These are phyloP conservation scores for Monosporascus sp. DNA, from an alignment of 2,329 filamentous ascomycete species.

Conservation along the genomic window DNA sequence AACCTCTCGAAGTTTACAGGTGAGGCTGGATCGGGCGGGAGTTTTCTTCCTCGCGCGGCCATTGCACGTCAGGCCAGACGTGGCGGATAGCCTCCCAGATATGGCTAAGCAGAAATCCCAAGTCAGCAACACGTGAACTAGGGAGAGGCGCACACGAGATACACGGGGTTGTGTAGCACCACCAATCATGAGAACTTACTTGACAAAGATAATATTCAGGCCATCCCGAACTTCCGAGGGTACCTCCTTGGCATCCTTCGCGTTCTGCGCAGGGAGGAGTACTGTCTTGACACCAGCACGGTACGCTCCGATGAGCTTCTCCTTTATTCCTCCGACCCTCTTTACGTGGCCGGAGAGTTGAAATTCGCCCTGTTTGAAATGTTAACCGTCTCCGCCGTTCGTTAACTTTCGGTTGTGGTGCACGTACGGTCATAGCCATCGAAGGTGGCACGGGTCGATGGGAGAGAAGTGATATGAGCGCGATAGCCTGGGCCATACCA, in stretches of 20 bases:
- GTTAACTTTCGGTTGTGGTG: background rate
- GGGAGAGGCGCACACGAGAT: conserved; percentile 2
- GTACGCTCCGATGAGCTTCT: conserved; percentile 93
- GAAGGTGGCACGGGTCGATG: conserved; percentile 82
- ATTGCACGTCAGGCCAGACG: conserved; percentile 87
- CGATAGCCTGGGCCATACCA: conserved; percentile 90
- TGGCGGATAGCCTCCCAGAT: conserved; percentile 91
- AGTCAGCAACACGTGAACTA: conserved; percentile 7
- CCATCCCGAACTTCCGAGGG: conserved; percentile 85
- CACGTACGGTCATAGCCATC: conserved; percentile 84
- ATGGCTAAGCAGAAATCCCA: conserved; percentile 49
- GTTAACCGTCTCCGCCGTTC: conserved; percentile 8
- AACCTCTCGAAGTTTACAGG: conserved; percentile 47
- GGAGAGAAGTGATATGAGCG: conserved; percentile 84
- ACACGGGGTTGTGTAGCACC: too few relatives aligned
- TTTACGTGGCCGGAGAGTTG: conserved; percentile 85
- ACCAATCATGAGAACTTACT: conserved; percentile 41
- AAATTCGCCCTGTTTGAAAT: conserved; percentile 52
- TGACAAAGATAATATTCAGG: conserved; percentile 83
- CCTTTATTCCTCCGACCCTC: conserved; percentile 95
- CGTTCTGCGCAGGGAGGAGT: conserved; percentile 78
- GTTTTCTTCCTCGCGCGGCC: conserved; percentile 62
- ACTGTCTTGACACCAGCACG: conserved; percentile 94
- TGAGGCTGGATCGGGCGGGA: conserved; percentile 72
- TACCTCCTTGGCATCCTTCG: conserved; percentile 87